Percentiles rank a stretch among this genome's conserved stretches.
These are phyloP conservation scores for Spinacia oleracea DNA, from an alignment of 179 eudicot genomes.

Conservation along the genomic window DNA sequence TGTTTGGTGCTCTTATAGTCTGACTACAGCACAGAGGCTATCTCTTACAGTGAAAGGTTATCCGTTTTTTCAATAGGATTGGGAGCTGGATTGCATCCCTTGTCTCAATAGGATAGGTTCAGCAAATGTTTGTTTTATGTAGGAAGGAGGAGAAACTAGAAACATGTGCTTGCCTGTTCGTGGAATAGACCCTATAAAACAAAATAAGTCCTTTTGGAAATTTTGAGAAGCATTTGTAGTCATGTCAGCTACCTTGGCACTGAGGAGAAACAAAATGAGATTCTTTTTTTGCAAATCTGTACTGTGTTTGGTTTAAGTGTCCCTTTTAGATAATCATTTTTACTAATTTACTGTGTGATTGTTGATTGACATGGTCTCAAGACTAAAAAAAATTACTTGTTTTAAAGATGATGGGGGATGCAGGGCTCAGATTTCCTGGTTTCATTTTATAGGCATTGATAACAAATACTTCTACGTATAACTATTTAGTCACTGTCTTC, in stretches of 20 bases:
- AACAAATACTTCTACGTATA: neutral
- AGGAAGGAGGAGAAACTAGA: neutral
- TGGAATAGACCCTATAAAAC: neutral
- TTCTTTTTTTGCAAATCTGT: neutral
- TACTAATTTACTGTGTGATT: neutral
- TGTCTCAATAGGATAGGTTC: neutral
- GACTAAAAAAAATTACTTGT: neutral
- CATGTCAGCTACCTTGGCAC: neutral
- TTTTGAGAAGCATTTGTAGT: neutral
- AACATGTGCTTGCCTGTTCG: neutral
- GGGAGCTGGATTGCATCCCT: neutral
- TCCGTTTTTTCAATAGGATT: neutral
- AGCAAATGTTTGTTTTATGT: neutral
- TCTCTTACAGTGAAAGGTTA: neutral
- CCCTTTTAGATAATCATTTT: neutral
- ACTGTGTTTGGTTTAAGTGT: neutral
- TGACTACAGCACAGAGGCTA: neutral
- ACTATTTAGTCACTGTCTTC: neutral
- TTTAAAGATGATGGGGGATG: neutral
- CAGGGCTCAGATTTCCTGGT: neutral
- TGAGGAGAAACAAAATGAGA: neutral
- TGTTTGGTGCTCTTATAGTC: neutral
- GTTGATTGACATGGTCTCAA: neutral
- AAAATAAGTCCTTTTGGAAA: neutral
- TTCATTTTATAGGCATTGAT: neutral